Conservation (phyloP, 2,329 filamentous ascomycete species). For the Colletotrichum spaethianum region DNA sequence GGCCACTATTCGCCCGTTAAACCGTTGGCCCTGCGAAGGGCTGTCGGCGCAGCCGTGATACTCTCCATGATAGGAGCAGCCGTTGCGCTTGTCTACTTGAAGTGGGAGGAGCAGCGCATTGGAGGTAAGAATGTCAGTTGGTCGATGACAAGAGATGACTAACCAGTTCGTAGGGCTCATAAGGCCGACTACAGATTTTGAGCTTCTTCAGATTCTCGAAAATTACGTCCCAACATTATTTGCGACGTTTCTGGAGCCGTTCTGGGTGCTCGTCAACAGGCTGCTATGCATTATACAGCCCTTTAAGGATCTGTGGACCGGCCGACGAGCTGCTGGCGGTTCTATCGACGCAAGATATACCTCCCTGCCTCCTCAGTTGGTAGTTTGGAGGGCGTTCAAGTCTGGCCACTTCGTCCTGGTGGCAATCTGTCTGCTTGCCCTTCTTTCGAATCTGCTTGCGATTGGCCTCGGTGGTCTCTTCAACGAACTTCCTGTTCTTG, state of each 20-base stretch:
- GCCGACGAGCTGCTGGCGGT: conserved; percentile 50
- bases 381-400: conserved; percentile 59
- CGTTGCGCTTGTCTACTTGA: conserved; percentile 35
- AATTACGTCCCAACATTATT: conserved; percentile 69
- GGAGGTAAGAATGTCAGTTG: conserved; percentile 32
- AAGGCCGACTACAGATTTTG: conserved; percentile 50
- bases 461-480: conserved; percentile 67
- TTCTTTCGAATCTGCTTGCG: conserved; percentile 67
- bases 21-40: conserved; percentile 15
- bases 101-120: conserved; percentile 30
- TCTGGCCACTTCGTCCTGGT: conserved; percentile 62
- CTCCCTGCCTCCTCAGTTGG: conserved; percentile 68
- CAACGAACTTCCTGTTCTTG: conserved; percentile 49
- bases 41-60: conserved; percentile 8
- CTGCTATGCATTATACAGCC: conserved; percentile 68
- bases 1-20: conserved; percentile 36
- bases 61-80: conserved; percentile 28
- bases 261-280: conserved; percentile 69
- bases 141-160: neutral
- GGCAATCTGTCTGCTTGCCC: conserved; percentile 60
- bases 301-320: conserved; percentile 62
- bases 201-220: conserved; percentile 55
- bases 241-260: conserved; percentile 69
- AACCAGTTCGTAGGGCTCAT: conserved; percentile 46
- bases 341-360: conserved; percentile 64